Percentiles rank a stretch among this genome's conserved stretches.
Evolutionary conservation across 495 filamentous ascomycete genomes (phyloP).

Genomic region (Neurospora sp.): DNA sequence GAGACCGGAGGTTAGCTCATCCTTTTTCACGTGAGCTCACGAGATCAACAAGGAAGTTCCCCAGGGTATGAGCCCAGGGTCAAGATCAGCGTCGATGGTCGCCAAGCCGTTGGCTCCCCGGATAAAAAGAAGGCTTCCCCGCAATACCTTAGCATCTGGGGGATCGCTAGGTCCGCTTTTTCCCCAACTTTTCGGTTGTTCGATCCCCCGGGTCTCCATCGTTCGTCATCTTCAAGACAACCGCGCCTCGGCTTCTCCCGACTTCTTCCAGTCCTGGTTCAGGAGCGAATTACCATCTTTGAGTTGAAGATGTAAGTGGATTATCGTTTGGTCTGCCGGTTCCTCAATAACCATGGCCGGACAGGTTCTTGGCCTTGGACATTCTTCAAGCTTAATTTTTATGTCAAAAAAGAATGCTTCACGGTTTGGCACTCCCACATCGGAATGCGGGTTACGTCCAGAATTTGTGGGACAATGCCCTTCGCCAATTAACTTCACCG

Average conservation of each 20-base stretch:
- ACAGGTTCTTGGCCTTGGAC: not conserved
- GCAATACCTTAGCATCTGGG: not conserved
- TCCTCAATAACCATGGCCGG: not conserved
- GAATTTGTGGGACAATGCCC: not conserved
- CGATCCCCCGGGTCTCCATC: not conserved
- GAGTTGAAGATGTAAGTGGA: not conserved
- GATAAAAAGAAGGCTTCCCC: not conserved
- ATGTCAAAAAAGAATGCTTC: not conserved
- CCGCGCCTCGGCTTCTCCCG: not conserved
- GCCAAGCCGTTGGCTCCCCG: not conserved
- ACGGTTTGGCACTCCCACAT: not conserved
- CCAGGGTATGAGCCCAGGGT: not conserved
- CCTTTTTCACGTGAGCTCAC: not conserved
- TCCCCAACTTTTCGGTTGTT: not conserved
- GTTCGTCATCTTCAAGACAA: not conserved
- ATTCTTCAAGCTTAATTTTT: not conserved
- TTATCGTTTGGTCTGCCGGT: not conserved
- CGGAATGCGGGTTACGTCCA: not conserved
- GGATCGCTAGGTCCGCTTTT: not conserved
- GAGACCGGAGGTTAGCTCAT: not conserved
- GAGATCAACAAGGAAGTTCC: not conserved
- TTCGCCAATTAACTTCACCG: not conserved
- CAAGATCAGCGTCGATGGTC: not conserved
- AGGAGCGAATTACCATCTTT: not conserved
- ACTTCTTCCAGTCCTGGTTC: not conserved